Evolutionary conservation across 805 yeast species (phyloP).

Genomic region (Debaryomyces hansenii): DNA sequence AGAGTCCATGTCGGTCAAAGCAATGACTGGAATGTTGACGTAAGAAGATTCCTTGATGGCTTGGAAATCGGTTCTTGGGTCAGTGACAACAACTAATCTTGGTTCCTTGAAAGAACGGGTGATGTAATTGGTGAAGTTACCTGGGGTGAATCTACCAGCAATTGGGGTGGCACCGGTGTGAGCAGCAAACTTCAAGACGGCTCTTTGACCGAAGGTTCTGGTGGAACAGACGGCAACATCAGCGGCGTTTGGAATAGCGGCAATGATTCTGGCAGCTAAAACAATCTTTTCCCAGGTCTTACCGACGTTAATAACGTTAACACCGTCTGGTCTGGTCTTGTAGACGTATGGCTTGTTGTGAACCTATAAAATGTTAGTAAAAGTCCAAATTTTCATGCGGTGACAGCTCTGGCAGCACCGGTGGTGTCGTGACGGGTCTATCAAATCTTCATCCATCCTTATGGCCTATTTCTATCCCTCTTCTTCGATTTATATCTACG

Average conservation of each 20-base stretch:
- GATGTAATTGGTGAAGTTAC: constrained; percentile 99
- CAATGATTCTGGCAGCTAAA: constrained; percentile 99
- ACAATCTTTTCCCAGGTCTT: constrained; percentile 99
- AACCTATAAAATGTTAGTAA: constrained; percentile 50
- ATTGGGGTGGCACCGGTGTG: constrained; percentile 99
- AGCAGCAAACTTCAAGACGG: constrained; percentile 98
- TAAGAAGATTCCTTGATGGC: constrained; percentile 99
- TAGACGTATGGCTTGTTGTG: constrained; percentile 96
- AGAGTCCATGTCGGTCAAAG: constrained; percentile 97
- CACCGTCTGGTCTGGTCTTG: constrained; percentile 99
- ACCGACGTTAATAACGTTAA: constrained; percentile 95
- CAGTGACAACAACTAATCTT: constrained; percentile 98
- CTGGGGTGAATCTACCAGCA: constrained; percentile 99
- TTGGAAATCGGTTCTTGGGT: constrained; percentile 99
- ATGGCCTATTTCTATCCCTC: not conserved
- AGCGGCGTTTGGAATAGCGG: constrained; percentile 97
- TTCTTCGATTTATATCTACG: not conserved
- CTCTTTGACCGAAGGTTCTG: constrained; percentile 99
- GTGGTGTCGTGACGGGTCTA: not conserved
- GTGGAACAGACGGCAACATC: constrained; percentile 99
- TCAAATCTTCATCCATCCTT: not conserved
- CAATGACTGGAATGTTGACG: constrained; percentile 99
- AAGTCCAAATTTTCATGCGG: constrained; percentile 8
- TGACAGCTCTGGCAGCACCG: not conserved
- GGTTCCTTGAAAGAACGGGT: constrained; percentile 99